Conservation (phyloP, 768 basidiomycete species). For the Termitomyces heimii region DNA sequence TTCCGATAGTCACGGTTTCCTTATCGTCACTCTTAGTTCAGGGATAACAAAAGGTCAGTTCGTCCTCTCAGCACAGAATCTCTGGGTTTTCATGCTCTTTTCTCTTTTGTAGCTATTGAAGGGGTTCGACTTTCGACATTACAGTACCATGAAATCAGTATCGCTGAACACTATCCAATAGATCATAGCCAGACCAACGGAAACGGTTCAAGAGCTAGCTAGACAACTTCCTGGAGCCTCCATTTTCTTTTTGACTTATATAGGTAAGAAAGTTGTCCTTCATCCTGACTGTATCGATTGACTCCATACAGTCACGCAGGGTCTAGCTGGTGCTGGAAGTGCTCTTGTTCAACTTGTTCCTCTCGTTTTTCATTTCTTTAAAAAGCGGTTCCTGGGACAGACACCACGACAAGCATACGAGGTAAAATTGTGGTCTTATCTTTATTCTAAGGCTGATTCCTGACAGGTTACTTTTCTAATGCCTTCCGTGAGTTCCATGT, state of each 20-base stretch:
- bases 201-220: conserved; percentile 38
- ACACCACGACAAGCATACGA: conserved; percentile 57
- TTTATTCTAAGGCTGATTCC: not conserved
- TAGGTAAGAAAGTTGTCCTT: conserved; percentile 24
- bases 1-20: not conserved
- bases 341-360: conserved; percentile 50
- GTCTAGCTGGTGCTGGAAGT: conserved; percentile 44
- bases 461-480: not conserved
- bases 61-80: not conserved
- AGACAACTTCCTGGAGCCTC: conserved; percentile 48
- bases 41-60: not conserved
- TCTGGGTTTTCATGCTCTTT: not conserved
- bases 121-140: not conserved
- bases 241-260: conserved; percentile 61
- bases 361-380: conserved; percentile 51
- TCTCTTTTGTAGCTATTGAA: not conserved
- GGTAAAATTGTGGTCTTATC: not conserved
- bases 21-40: not conserved
- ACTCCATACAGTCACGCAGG: conserved; percentile 35
- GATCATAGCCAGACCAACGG: conserved; percentile 38
- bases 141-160: not conserved
- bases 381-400: conserved; percentile 61
- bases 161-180: conserved; percentile 6
- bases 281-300: not conserved
- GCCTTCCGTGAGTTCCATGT: not conserved